Percentiles rank a stretch among this genome's conserved stretches.
Evolutionary conservation across 106 monocot species (phyloP).

Genomic region (Phalaenopsis aphrodite): DNA sequence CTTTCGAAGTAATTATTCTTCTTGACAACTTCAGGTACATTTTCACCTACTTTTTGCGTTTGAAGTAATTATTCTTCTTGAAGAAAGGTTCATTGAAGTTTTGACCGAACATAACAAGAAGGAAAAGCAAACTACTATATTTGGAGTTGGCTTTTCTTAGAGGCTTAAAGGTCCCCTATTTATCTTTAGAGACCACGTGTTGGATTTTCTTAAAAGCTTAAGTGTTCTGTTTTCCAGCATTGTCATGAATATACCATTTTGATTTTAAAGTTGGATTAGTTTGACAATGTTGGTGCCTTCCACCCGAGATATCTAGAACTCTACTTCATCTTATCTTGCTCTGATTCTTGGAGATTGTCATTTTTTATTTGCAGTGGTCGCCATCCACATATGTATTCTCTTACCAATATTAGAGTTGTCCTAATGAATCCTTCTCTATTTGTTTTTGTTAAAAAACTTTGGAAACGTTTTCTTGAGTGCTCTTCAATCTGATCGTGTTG

Average conservation of each 20-base stretch:
- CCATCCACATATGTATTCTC: not conserved
- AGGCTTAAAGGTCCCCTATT: no score
- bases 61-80: conserved; percentile 76
- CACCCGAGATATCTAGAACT: no score
- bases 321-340: not conserved
- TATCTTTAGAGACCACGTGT: no score
- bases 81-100: conserved; percentile 91
- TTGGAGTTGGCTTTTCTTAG: not conserved
- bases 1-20: conserved; percentile 81
- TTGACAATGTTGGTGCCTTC: not conserved
- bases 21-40: conserved; percentile 93
- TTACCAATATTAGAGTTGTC: not conserved
- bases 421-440: not conserved
- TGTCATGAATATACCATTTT: not conserved
- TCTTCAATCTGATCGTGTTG: not conserved
- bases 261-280: not conserved
- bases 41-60: conserved; percentile 34
- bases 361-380: not conserved
- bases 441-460: not conserved
- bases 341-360: not conserved
- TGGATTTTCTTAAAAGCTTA: not conserved
- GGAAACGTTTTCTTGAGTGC: not conserved
- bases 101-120: not conserved
- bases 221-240: no score
- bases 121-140: not conserved